A percentile compares a stretch with the other conserved stretches of the same genome.
phyloP scores from a whole-genome alignment of 768 basidiomycete genomes.

The Suillus weaverae region DNA sequence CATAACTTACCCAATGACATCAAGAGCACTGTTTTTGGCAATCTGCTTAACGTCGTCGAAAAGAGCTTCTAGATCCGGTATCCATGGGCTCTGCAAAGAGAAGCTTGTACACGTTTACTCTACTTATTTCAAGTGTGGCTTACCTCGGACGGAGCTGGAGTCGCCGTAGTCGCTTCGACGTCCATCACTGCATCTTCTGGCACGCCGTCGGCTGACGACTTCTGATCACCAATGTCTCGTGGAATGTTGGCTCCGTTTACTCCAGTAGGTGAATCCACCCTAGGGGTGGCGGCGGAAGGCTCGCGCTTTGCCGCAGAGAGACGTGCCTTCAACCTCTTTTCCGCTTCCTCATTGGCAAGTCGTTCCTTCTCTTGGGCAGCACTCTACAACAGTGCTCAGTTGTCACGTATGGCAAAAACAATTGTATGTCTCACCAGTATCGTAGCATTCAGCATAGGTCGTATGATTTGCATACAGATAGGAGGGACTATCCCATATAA shows the following conservation, averaged over 20 bases:
- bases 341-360: slow-evolving; percentile 69
- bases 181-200: slow-evolving; percentile 56
- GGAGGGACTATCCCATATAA: slow-evolving; percentile 80
- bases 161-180: slow-evolving; percentile 37
- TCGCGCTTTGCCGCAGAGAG: slow-evolving; percentile 72
- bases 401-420: slow-evolving; percentile 4
- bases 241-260: slow-evolving; percentile 28
- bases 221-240: slow-evolving; percentile 27
- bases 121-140: slow-evolving; percentile 10
- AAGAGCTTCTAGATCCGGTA: slow-evolving; percentile 66
- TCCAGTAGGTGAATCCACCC: slow-evolving; percentile 63
- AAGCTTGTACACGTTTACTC: slow-evolving; percentile 7
- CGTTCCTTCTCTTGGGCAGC: slow-evolving; percentile 69
- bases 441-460: slow-evolving; percentile 71
- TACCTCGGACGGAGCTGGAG: slow-evolving; percentile 41
- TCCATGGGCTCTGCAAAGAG: slow-evolving; percentile 66
- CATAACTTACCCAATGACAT: slow-evolving; percentile 67
- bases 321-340: slow-evolving; percentile 79
- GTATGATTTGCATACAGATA: slow-evolving; percentile 91
- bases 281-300: slow-evolving; percentile 53
- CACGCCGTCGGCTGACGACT: slow-evolving; percentile 29
- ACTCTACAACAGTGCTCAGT: slow-evolving; percentile 45
- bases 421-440: slow-evolving; percentile 49
- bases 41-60: slow-evolving; percentile 78
- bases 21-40: slow-evolving; percentile 61